These are phyloP conservation scores for Cryptococcus depauperatus DNA, from an alignment of 1,284 basidiomycete genomes.

Conservation along the genomic window DNA sequence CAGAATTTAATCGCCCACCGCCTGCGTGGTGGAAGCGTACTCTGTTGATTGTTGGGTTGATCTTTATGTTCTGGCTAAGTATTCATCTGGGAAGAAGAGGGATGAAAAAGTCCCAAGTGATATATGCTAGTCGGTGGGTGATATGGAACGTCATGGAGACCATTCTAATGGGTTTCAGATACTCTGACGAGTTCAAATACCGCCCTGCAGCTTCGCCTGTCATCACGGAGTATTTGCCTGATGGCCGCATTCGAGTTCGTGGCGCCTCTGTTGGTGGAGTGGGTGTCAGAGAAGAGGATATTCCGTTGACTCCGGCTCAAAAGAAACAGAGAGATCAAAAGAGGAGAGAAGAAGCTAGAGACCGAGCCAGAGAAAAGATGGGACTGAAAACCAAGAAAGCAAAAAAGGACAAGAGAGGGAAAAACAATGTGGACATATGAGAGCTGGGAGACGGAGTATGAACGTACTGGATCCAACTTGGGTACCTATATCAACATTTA, in stretches of 20 bases:
- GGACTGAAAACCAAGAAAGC: slow-evolving; percentile 21
- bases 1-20: slow-evolving; percentile 38
- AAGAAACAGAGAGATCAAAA: slow-evolving; percentile 23
- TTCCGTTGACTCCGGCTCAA: slow-evolving; percentile 33
- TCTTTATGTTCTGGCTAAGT: slow-evolving; percentile 33
- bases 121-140: slow-evolving; percentile 43
- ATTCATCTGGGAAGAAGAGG: slow-evolving; percentile 21
- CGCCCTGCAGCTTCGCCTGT: slow-evolving; percentile 46
- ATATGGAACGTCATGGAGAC: neutral
- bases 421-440: neutral
- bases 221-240: slow-evolving; percentile 44
- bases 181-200: slow-evolving; percentile 45
- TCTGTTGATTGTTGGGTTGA: slow-evolving; percentile 24
- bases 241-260: slow-evolving; percentile 42
- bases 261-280: slow-evolving; percentile 43
- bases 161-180: slow-evolving; percentile 22
- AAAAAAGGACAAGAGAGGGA: slow-evolving; percentile 12
- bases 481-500: no score
- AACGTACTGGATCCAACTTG: no score
- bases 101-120: slow-evolving; percentile 30
- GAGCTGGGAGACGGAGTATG: no score
- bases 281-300: slow-evolving; percentile 34
- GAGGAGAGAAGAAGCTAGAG: slow-evolving; percentile 30
- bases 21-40: slow-evolving; percentile 40
- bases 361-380: slow-evolving; percentile 32